phyloP scores from a whole-genome alignment of 2,329 filamentous ascomycete genomes.

The Scedosporium boydii region DNA sequence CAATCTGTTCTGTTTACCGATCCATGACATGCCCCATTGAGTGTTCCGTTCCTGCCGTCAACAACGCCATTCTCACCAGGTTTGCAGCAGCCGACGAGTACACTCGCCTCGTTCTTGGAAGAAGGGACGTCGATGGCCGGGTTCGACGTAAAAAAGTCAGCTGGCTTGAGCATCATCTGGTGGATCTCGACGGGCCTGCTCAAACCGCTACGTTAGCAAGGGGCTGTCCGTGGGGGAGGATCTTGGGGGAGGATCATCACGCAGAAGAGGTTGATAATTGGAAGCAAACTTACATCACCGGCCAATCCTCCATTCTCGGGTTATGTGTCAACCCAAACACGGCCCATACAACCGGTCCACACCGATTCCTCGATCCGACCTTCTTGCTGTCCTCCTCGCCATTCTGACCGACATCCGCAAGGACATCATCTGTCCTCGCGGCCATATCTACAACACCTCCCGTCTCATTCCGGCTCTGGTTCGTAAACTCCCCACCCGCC shows the following conservation, averaged over 20 bases:
- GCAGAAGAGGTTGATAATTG: no score
- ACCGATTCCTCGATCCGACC: conserved; percentile 13
- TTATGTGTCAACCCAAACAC: conserved; percentile 40
- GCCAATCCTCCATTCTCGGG: conserved; percentile 38
- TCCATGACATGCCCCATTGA: conserved; percentile 22
- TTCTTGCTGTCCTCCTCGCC: conserved; percentile 3
- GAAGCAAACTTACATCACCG: conserved; percentile 35
- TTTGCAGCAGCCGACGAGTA: conserved; percentile 19
- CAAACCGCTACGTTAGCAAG: no score
- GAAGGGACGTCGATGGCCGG: conserved; percentile 35
- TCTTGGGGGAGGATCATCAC: no score
- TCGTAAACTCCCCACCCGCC: conserved; percentile 41
- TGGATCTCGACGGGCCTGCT: conserved; percentile 38
- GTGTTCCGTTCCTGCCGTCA: neutral
- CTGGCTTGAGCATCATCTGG: conserved; percentile 33
- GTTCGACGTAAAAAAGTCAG: conserved; percentile 37
- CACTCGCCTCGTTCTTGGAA: conserved; percentile 26
- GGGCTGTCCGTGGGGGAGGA: no score
- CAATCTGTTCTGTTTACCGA: neutral
- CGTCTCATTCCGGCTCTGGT: conserved; percentile 32
- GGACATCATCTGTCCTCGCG: conserved; percentile 19
- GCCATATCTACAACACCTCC: conserved; percentile 38
- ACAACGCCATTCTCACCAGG: neutral
- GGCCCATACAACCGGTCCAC: conserved; percentile 33
- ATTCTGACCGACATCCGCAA: conserved; percentile 9